These are phyloP conservation scores for Flaveria linearis DNA, from an alignment of 129 eudicot species.

Conservation along the genomic window DNA sequence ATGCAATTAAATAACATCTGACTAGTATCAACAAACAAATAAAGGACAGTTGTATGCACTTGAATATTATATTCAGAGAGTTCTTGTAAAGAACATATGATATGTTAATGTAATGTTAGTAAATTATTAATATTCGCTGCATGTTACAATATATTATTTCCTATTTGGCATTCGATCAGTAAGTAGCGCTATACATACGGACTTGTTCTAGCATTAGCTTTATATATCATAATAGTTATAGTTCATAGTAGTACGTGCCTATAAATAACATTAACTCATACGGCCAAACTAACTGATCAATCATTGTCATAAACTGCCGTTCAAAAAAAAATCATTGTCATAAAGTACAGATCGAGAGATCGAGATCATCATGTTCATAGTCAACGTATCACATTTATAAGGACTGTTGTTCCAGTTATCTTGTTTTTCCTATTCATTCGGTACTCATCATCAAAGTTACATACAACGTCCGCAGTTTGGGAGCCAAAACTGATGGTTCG, in stretches of 20 bases:
- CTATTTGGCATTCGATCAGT: too few species aligned
- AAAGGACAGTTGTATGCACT: neutral
- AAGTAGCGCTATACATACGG: too few species aligned
- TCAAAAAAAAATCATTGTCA: neutral
- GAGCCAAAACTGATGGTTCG: constrained; percentile 2
- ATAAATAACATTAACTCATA: constrained; percentile 22
- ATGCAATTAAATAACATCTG: neutral
- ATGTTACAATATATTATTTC: too few species aligned
- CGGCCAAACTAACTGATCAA: neutral
- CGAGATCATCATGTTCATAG: neutral
- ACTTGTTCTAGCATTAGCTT: neutral
- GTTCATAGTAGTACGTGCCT: neutral
- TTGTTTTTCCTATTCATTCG: neutral
- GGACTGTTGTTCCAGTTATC: neutral
- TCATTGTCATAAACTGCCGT: too few species aligned
- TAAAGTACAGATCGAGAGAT: neutral
- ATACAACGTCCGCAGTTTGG: neutral
- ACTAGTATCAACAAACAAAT: neutral
- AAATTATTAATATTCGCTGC: neutral
- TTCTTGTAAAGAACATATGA: neutral
- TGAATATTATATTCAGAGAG: neutral
- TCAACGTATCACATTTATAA: neutral
- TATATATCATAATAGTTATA: too few species aligned
- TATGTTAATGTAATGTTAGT: neutral
- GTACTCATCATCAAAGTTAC: constrained; percentile 10